Percentiles rank a stretch among this genome's conserved stretches.
Conservation (phyloP, 129 eudicot genomes). For the Logfia minima region DNA sequence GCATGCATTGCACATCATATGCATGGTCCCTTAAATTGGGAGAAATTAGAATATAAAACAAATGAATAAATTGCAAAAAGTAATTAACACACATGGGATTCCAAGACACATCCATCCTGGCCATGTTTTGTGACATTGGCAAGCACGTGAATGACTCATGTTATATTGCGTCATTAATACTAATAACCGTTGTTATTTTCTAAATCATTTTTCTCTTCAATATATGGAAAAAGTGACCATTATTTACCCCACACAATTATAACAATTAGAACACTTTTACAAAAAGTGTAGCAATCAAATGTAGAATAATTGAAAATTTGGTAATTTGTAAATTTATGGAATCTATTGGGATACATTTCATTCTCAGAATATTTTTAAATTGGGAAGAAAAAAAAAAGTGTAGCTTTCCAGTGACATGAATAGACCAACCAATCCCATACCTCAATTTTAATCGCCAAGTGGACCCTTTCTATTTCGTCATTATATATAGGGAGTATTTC, state of each 20-base stretch:
- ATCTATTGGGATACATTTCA: neutral
- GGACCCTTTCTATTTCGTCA: neutral
- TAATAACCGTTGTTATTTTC: neutral
- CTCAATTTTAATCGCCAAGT: constrained; percentile 14
- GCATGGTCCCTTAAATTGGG: constrained; percentile 21
- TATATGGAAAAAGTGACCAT: no score
- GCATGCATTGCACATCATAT: neutral
- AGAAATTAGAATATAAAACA: neutral
- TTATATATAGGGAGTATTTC: neutral
- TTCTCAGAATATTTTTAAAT: neutral
- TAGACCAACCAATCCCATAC: constrained; percentile 11
- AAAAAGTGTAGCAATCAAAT: no score
- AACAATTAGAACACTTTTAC: no score
- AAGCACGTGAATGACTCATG: constrained; percentile 28
- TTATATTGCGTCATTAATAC: constrained; percentile 8
- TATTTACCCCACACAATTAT: no score
- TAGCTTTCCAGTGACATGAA: constrained; percentile 7
- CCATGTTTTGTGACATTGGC: constrained; percentile 34
- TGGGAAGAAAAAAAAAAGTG: neutral
- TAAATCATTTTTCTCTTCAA: neutral
- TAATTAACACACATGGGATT: constrained; percentile 25
- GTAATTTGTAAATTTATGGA: neutral
- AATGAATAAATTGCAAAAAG: neutral
- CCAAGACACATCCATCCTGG: constrained; percentile 10
- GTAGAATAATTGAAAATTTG: neutral